Conservation (phyloP, 148 eudicot genomes). For the Chenopodium suecicum region DNA sequence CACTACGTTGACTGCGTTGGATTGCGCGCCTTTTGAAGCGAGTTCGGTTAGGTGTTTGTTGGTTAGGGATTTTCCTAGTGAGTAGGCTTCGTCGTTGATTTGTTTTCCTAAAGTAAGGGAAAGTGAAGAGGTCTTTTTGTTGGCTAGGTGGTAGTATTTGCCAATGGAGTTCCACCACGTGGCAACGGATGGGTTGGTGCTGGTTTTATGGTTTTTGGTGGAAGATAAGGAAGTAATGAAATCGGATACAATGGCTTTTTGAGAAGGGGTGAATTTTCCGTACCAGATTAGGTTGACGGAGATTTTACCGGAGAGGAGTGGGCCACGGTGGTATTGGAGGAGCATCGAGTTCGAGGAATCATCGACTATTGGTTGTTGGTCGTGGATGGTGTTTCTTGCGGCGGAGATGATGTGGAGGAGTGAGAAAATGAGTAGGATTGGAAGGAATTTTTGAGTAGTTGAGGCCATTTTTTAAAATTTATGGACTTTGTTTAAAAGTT, state of each 20-base stretch:
- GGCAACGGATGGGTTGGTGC: constrained; percentile 32
- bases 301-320: constrained; percentile 42
- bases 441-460: constrained; percentile 10
- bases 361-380: constrained; percentile 21
- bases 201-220: neutral
- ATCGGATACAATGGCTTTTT: constrained; percentile 42
- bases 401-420: constrained; percentile 8
- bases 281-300: constrained; percentile 52
- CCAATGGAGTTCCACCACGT: constrained; percentile 43
- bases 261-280: constrained; percentile 44
- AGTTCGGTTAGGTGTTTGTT: constrained; percentile 22
- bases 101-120: constrained; percentile 30
- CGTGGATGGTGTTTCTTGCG: neutral
- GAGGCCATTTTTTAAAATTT: constrained; percentile 8
- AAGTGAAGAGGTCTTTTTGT: constrained; percentile 19
- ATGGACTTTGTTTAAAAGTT: neutral
- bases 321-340: constrained; percentile 45
- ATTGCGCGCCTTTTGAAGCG: constrained; percentile 30
- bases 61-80: constrained; percentile 34
- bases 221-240: constrained; percentile 42
- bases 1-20: constrained; percentile 38
- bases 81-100: constrained; percentile 29
- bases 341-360: constrained; percentile 23
- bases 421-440: constrained; percentile 8
- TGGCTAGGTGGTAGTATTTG: constrained; percentile 33